Evolutionary conservation across 306 rosid genomes (phyloP), one percentile per base, ranked within the genome.

Genomic region (Psophocarpus tetragonolobus): DNA sequence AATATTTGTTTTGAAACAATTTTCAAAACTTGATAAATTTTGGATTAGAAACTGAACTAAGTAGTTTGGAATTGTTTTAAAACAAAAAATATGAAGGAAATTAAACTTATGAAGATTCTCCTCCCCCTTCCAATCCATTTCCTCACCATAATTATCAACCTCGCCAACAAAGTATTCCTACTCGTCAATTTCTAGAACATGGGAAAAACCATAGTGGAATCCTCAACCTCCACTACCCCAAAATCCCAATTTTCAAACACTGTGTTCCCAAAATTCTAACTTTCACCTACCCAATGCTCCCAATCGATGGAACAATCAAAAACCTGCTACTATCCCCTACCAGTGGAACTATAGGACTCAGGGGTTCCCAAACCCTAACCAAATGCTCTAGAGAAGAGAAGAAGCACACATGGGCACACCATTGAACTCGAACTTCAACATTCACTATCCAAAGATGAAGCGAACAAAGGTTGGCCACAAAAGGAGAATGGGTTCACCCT

Each of bases 281-380:
- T 88, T 74, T 74, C 86, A 58, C 63, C 20, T 41, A 57, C 56
- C 81, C 67, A 56, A 1, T 74, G 2, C 3, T 66, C 91, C 87
- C 18, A 50, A 81, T 58, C 85, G 75, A 53, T 83, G 81, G 86
- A 73, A 80, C 61, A 71, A 62, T 24, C 86, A 80, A 48, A 88
- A 72, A 61, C 66, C 38, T 33, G 44, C 26, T 63, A 18, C n/a
- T n/a, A n/a, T 48, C 27, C 30, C 70, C 9, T 35, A 18, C n/a
- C 87, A 82, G 64, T 72, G 86, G 90, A 74, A 45, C 50, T 4
- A 47, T 65, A 83, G 56, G 38, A 80, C 44, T 71, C 75, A 41
- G 23, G 60, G 63, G 15, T 45, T 60, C 23, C 85, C 87, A 0
- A 77, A 71, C 71, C 45, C 85, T 0, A 58, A 82, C 41, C 83